Base-by-base conservation (phyloP, 1,284 basidiomycete genomes). In the Cutaneotrichosporon sp. region DNA sequence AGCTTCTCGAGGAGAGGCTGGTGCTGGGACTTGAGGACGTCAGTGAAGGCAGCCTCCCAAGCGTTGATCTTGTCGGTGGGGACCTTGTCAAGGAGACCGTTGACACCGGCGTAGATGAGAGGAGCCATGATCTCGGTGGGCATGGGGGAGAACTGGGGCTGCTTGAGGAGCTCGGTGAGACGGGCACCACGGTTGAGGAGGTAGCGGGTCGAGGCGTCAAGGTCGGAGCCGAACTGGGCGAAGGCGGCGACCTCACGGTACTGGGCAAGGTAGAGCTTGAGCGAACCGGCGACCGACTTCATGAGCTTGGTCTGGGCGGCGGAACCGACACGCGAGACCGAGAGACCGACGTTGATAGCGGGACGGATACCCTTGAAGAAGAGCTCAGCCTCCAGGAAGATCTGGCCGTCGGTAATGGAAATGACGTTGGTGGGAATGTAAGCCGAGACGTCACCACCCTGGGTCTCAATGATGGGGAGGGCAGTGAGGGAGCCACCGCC, bases 281-380 rank as follows among this genome's bases (percentile, higher is more conserved):
- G 86, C 62, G 93, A 97, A 84, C 94, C 94, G 67, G 94, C 93
- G 71, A 97, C 97, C 81, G 96, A 90, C 88, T 97, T 98, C 92
- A 97, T 96, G 80, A 96, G 90, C 82, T 94, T 91, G 72, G 92
- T 97, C 82, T 98, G 94, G 73, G 94, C 94, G 72, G 94, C 93
- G 49, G 94, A 97, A 75, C 94, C 94, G 81, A 98, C 94, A 85
- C 94, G 94, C 62, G 94, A 98, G 67, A 98, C 94, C 60, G 94
- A 98, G 61, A 98, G 89, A 94, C 94, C 94, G 82, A 98, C 94
- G 82, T 97, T 97, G 79, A 97, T 97, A 67, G 94, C 94, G 61
- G 93, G 93, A 76, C 92, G 89, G 70, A 97, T 87, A 87, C 93
- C 92, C 82, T 93, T 91, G 91, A 96, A 96, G 90, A 96, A 94